phyloP scores from a whole-genome alignment of 768 basidiomycete species.

The Ramaria sp. region DNA sequence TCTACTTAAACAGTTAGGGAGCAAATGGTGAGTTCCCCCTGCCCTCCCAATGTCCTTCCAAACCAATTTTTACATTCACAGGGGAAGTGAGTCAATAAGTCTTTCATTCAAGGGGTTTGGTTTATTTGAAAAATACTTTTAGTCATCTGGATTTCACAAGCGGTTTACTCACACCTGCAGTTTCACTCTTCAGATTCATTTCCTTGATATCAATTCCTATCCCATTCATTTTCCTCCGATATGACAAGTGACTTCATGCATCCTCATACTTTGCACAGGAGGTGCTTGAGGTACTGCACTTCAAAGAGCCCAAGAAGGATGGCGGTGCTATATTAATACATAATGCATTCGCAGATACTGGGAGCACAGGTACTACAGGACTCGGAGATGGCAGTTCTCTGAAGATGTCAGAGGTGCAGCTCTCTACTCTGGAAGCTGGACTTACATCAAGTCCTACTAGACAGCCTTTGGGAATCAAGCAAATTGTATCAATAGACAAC shows the following conservation, averaged over 20 bases:
- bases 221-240: slow-evolving; percentile 17
- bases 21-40: background rate
- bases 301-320: background rate
- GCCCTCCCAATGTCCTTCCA: background rate
- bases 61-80: background rate
- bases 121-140: too few relatives aligned
- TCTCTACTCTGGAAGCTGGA: too few relatives aligned
- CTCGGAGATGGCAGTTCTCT: too few relatives aligned
- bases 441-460: too few relatives aligned
- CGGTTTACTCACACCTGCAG: slow-evolving; percentile 1
- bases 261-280: slow-evolving; percentile 15
- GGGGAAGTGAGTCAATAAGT: background rate
- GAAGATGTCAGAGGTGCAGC: too few relatives aligned
- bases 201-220: slow-evolving; percentile 15
- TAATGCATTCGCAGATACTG: too few relatives aligned
- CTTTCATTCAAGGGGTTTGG: too few relatives aligned
- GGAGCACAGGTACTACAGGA: too few relatives aligned
- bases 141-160: background rate
- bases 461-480: too few relatives aligned
- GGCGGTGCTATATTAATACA: background rate
- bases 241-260: slow-evolving; percentile 14
- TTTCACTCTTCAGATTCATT: slow-evolving; percentile 17
- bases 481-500: too few relatives aligned
- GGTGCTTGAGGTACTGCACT: slow-evolving; percentile 9
- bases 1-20: slow-evolving; percentile 3